These are phyloP conservation scores for Leucocoprinus leucothites DNA, from an alignment of 768 basidiomycete genomes.

Conservation along the genomic window DNA sequence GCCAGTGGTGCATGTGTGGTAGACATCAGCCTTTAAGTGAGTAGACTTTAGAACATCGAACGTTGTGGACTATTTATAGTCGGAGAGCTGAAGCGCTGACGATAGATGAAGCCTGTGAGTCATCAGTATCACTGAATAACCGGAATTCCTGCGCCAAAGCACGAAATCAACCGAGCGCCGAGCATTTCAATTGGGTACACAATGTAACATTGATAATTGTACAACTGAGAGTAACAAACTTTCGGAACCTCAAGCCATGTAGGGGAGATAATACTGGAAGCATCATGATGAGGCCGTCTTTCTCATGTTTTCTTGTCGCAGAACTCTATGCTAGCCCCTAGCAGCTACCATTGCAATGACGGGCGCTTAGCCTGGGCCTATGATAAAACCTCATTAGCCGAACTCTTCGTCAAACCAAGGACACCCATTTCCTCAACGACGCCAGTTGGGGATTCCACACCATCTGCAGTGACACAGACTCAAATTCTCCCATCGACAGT, in stretches of 20 bases:
- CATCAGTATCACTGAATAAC: too few relatives aligned
- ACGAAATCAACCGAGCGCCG: too few relatives aligned
- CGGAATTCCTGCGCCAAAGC: too few relatives aligned
- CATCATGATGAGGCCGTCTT: neutral
- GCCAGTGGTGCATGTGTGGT: too few relatives aligned
- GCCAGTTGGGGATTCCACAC: conserved; percentile 55
- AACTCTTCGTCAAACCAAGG: neutral
- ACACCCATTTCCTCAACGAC: conserved; percentile 10
- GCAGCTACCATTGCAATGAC: conserved; percentile 12
- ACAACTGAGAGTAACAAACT: too few relatives aligned
- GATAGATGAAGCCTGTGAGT: too few relatives aligned
- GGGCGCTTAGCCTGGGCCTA: conserved; percentile 10
- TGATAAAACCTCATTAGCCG: neutral
- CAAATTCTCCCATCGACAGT: conserved; percentile 20
- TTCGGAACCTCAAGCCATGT: neutral
- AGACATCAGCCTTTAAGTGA: too few relatives aligned
- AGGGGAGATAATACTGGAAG: neutral
- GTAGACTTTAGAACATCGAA: too few relatives aligned
- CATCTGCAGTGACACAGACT: conserved; percentile 59
- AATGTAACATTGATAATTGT: too few relatives aligned
- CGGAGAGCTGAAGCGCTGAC: too few relatives aligned
- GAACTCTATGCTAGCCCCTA: conserved; percentile 7
- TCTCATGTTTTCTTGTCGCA: conserved; percentile 6
- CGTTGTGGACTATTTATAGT: too few relatives aligned
- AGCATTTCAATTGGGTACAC: too few relatives aligned